Evolutionary conservation across 2,329 filamentous ascomycete genomes (phyloP).

Genomic region (Penicillium brevicompactum): DNA sequence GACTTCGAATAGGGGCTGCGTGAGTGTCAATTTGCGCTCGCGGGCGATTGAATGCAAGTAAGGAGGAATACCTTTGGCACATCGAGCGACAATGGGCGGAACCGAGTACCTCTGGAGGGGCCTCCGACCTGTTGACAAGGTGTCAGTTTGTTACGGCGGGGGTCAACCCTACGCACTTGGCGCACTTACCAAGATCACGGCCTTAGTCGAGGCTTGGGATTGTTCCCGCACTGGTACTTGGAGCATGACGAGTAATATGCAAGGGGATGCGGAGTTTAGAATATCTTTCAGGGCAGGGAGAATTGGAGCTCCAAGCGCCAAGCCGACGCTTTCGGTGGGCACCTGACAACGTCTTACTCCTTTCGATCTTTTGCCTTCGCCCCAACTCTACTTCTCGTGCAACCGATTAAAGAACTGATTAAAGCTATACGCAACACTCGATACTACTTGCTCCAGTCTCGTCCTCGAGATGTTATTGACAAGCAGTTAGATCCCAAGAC

Average conservation of each 20-base stretch:
- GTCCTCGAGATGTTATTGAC: too few species aligned
- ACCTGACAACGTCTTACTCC: slow-evolving; percentile 23
- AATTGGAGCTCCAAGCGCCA: slow-evolving; percentile 22
- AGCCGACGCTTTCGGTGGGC: slow-evolving; percentile 27
- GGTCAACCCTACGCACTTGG: slow-evolving; percentile 48
- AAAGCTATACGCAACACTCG: too few species aligned
- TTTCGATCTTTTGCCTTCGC: neutral
- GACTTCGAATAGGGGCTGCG: slow-evolving; percentile 92
- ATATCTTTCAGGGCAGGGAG: slow-evolving; percentile 4
- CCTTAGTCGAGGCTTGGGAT: slow-evolving; percentile 72
- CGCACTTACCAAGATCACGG: slow-evolving; percentile 81
- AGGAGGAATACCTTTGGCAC: slow-evolving; percentile 74
- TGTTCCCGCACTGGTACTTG: slow-evolving; percentile 49
- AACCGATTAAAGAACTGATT: neutral
- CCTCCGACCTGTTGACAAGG: slow-evolving; percentile 73
- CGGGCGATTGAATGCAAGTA: slow-evolving; percentile 1
- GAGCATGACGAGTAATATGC: slow-evolving; percentile 40
- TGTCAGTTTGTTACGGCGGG: slow-evolving; percentile 30
- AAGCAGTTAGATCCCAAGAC: too few species aligned
- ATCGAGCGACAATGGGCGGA: slow-evolving; percentile 92
- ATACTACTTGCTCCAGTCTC: too few species aligned
- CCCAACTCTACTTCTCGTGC: neutral
- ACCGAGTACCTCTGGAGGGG: slow-evolving; percentile 91
- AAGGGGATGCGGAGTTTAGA: slow-evolving; percentile 1
- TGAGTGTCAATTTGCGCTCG: neutral